Conservation (phyloP, 2,329 filamentous ascomycete genomes). For the Fusarium sublunatum region DNA sequence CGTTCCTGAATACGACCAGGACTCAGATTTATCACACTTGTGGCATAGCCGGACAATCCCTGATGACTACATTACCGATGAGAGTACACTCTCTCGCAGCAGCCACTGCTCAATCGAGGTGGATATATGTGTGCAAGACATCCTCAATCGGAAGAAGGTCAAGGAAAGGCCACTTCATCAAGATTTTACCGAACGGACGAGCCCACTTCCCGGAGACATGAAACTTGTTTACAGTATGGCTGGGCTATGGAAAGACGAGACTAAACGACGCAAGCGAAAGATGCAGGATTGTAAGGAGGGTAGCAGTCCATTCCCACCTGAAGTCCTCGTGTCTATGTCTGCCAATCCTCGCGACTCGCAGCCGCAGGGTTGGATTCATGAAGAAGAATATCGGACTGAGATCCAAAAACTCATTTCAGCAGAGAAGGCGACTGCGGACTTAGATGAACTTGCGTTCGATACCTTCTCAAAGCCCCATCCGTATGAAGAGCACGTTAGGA, state of each 20-base stretch:
- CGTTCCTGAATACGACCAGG: conserved; percentile 75
- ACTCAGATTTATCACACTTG: conserved; percentile 69
- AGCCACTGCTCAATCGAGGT: conserved; percentile 92
- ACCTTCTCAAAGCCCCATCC: conserved; percentile 69
- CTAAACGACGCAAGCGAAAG: conserved; percentile 77
- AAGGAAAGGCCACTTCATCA: conserved; percentile 84
- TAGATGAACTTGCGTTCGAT: conserved; percentile 66
- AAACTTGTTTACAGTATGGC: conserved; percentile 96
- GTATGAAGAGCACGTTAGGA: conserved; percentile 73
- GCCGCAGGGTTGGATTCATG: conserved; percentile 90
- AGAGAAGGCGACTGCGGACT: conserved; percentile 65
- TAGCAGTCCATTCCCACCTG: conserved; percentile 81
- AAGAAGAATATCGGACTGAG: conserved; percentile 80
- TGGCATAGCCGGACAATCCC: conserved; percentile 85
- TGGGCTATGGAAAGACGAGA: conserved; percentile 91
- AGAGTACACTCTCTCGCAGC: conserved; percentile 74
- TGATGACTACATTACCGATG: conserved; percentile 61
- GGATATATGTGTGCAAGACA: conserved; percentile 89
- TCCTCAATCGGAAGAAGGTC: conserved; percentile 82
- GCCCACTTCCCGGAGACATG: conserved; percentile 72
- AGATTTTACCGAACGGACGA: conserved; percentile 80
- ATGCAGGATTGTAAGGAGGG: conserved; percentile 73
- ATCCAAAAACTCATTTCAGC: conserved; percentile 71
- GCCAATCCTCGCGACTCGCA: conserved; percentile 79
- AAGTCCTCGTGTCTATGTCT: conserved; percentile 89